Conservation (phyloP, 768 basidiomycete species). For the Calocera viscosa region DNA sequence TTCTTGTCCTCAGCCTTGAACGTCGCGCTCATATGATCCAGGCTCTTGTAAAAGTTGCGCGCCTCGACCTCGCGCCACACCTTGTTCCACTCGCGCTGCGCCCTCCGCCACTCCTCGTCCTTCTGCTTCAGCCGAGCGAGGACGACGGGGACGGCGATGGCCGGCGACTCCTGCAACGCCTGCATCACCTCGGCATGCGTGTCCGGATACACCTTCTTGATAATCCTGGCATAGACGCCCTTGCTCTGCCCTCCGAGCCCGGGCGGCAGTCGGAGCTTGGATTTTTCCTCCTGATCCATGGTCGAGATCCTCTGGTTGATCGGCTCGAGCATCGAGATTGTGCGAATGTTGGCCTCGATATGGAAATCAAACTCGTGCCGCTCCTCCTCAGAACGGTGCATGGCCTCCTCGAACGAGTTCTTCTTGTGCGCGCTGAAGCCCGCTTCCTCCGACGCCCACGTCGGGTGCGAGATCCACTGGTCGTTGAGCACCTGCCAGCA, state of each 20-base stretch:
- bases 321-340: conserved; percentile 84
- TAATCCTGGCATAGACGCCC: conserved; percentile 77
- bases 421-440: conserved; percentile 94
- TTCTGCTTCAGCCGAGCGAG: conserved; percentile 79
- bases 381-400: conserved; percentile 96
- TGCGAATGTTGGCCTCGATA: conserved; percentile 78
- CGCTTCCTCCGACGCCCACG: conserved; percentile 93
- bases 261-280: conserved; percentile 64
- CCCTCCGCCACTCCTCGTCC: conserved; percentile 93
- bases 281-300: conserved; percentile 79
- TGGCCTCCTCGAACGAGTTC: conserved; percentile 87
- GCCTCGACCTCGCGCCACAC: conserved; percentile 95
- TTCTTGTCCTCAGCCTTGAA: conserved; percentile 98
- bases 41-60: conserved; percentile 95
- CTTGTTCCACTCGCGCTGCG: conserved; percentile 88
- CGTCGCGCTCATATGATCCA: conserved; percentile 88
- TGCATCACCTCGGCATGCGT: conserved; percentile 61
- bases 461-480: conserved; percentile 96
- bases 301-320: conserved; percentile 69
- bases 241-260: conserved; percentile 83
- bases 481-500: conserved; percentile 95
- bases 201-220: conserved; percentile 87
- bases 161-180: conserved; percentile 84
- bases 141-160: conserved; percentile 82
- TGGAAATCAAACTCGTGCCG: conserved; percentile 96